Base-by-base conservation (phyloP, 345 rosid genomes). In the Camelina neglecta region DNA sequence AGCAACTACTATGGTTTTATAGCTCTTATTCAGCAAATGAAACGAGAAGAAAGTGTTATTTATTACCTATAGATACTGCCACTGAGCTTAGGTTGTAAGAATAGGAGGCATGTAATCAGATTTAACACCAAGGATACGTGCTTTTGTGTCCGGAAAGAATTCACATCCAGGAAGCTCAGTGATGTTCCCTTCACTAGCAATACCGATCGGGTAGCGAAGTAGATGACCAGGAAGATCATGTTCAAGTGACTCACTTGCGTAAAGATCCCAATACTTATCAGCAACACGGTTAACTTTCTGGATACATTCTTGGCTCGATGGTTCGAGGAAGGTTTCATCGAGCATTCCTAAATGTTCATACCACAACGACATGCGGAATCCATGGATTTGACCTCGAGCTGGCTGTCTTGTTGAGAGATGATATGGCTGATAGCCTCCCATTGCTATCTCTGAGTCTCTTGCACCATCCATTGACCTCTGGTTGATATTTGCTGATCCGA, bases 391-490 rank as follows among this genome's bases (percentile, higher is more conserved):
- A 63, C 99, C 99, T 13, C 96, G 80, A 8, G 98, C 96, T 11
- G 96, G 97, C 79, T 86, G 87, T 78, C 88, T 84, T 41, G 51
- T 48, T 15, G 97, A 81, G 62, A 95, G 75, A 80, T 95, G 98
- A 71, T 86, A 85, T 60, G 99, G 98, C 60, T 95, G 99, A 84
- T 84, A 95, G 11, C 82, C 98, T 75, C 99, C 99, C 97, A 95
- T 90, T 48, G 99, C 99, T 70, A 95, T 95, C 84, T 95, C 99
- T 7, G 98, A 86, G 88, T 95, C 99, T 83, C 98, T 86, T 47
- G 98, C 93, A 50, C 99, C 99, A 49, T 95, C 99, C 99, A 95
- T 93, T 31, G 99, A 92, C 54, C 99, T 83, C 81, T 93, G 98
- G 88, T 95, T 95, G 73, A 95, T 95, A 83, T 95, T 95, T 73